phyloP scores from a whole-genome alignment of 331 rosid species.

The Malus hybrid region DNA sequence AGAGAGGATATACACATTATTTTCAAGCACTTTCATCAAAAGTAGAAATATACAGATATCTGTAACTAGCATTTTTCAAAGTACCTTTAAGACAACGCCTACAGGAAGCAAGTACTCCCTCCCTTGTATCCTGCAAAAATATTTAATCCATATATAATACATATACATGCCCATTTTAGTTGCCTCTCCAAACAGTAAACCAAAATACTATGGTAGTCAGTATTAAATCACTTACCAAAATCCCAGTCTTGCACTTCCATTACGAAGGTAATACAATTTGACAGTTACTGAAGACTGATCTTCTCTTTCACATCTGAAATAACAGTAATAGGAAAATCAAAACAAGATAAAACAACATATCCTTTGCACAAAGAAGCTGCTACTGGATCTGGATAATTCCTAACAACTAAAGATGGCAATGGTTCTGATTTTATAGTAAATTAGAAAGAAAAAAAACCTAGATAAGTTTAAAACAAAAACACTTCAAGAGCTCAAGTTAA shows the following conservation, averaged over 20 bases:
- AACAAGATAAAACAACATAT: neutral
- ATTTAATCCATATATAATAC: neutral
- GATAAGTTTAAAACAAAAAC: too few relatives aligned
- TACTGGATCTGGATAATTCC: neutral
- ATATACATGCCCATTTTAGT: neutral
- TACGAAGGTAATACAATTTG: conserved; percentile 71
- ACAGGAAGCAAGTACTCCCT: conserved; percentile 91
- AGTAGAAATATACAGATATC: neutral
- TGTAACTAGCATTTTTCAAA: neutral
- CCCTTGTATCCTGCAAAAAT: conserved; percentile 65
- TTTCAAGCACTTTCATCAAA: neutral
- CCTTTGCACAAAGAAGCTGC: neutral
- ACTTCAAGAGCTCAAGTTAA: too few relatives aligned
- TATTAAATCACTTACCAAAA: conserved; percentile 59
- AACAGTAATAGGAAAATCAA: conserved; percentile 6
- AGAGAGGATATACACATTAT: neutral
- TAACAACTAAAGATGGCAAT: neutral
- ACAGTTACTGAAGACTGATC: conserved; percentile 73
- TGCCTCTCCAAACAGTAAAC: conserved; percentile 12
- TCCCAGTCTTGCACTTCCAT: conserved; percentile 92
- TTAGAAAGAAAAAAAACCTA: too few relatives aligned
- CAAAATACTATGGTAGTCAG: conserved; percentile 3
- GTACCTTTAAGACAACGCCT: conserved; percentile 80
- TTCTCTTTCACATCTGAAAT: conserved; percentile 69
- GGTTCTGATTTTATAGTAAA: too few relatives aligned